Evolutionary conservation across 1,284 basidiomycete species (phyloP).

Genomic region (Ganoderma boninense): DNA sequence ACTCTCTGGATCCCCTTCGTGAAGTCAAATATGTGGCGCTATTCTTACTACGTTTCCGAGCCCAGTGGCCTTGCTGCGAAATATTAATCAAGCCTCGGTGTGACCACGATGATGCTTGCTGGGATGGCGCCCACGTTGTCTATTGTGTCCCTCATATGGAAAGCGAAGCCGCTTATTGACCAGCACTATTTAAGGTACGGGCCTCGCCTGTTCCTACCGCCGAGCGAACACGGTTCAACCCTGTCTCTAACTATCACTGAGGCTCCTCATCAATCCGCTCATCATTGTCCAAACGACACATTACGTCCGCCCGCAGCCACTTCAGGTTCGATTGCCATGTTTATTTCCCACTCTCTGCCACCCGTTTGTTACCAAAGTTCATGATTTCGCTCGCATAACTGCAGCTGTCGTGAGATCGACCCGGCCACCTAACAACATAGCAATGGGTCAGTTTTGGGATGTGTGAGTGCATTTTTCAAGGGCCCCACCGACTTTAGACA

Average conservation of each 20-base stretch:
- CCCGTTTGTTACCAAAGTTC: too few species aligned
- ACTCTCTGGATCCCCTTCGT: too few species aligned
- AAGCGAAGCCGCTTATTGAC: background rate
- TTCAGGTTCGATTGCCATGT: background rate
- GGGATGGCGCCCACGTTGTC: background rate
- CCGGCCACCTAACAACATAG: background rate
- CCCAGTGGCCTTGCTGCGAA: too few species aligned
- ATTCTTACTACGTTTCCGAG: too few species aligned
- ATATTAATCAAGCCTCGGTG: too few species aligned
- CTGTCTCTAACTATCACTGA: background rate
- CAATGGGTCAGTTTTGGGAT: conserved; percentile 1
- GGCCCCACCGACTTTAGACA: background rate
- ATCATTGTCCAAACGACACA: background rate
- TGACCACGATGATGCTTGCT: too few species aligned
- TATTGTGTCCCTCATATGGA: background rate
- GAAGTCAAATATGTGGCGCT: too few species aligned
- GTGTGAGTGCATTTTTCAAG: background rate
- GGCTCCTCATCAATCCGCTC: background rate
- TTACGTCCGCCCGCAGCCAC: background rate
- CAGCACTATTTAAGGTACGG: background rate
- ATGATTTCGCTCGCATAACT: background rate
- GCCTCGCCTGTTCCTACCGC: background rate
- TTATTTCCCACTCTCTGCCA: background rate
- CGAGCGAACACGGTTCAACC: background rate
- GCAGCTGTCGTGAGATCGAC: background rate